These are phyloP conservation scores for Apiotrichum akiyoshidainum DNA, from an alignment of 1,284 basidiomycete species.

Conservation along the genomic window DNA sequence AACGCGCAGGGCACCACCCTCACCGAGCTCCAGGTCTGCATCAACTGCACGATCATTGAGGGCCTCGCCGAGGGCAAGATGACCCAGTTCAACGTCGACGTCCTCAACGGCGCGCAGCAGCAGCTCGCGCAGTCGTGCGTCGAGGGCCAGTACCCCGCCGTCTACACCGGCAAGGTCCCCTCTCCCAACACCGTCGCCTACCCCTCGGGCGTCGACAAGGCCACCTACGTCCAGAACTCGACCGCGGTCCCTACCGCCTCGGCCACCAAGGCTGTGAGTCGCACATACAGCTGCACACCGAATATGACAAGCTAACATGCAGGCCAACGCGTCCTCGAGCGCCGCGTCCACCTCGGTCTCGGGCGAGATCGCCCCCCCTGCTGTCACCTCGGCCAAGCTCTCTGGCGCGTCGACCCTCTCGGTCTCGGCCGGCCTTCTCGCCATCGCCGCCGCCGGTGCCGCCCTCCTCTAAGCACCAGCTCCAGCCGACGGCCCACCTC, in stretches of 20 bases:
- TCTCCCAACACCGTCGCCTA: constrained; percentile 8
- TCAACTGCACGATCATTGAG: constrained; percentile 9
- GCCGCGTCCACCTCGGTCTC: not conserved
- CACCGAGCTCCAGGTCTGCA: constrained; percentile 14
- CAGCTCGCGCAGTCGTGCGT: constrained; percentile 15
- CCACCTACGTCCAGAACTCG: constrained; percentile 4
- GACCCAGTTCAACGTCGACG: constrained; percentile 11
- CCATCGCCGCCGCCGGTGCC: not conserved
- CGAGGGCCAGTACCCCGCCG: constrained; percentile 2
- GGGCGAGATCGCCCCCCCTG: not conserved
- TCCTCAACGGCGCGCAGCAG: constrained; percentile 19
- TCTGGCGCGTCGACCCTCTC: not conserved
- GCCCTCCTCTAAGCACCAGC: constrained; percentile 3
- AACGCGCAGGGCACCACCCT: constrained; percentile 5
- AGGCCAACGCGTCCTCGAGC: not conserved
- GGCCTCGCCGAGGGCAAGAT: not conserved
- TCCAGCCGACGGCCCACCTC: not conserved
- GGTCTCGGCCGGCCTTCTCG: not conserved
- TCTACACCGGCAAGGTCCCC: constrained; percentile 8
- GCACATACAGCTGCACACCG: no score
- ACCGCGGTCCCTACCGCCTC: not conserved
- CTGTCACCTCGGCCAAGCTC: not conserved
- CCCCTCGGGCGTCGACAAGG: constrained; percentile 12
- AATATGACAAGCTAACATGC: not conserved
- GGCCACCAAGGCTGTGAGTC: not conserved